A percentile compares a stretch with the other conserved stretches of the same genome.
Conservation (phyloP, 2,329 filamentous ascomycete species). For the Trichoderma guizhouense region DNA sequence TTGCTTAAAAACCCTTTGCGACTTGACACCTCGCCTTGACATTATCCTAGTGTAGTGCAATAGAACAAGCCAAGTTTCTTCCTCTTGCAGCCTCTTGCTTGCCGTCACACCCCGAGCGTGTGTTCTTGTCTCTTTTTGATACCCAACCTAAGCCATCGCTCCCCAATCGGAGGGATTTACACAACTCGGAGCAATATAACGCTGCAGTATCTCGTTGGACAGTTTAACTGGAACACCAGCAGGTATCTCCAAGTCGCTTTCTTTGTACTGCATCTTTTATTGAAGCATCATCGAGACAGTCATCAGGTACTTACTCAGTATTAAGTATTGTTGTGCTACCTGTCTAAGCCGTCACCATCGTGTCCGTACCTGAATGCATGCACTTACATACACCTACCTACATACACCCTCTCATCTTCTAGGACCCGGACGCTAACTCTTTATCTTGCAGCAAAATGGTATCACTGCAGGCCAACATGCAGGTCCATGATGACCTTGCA, state of each 20-base stretch:
- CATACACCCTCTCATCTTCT: background rate
- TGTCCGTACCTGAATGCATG: background rate
- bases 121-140: constrained; percentile 12
- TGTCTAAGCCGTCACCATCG: background rate
- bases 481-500: constrained; percentile 78
- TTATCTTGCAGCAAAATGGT: constrained; percentile 32
- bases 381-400: background rate
- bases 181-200: constrained; percentile 1
- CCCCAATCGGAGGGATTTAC: constrained; percentile 5
- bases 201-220: background rate
- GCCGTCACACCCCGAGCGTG: background rate
- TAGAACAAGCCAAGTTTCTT: constrained; percentile 15
- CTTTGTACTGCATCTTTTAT: background rate
- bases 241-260: constrained; percentile 1
- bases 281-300: background rate
- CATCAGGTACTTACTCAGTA: background rate
- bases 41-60: constrained; percentile 19
- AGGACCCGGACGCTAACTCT: constrained; percentile 1
- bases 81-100: background rate
- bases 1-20: background rate
- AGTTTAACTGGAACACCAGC: background rate
- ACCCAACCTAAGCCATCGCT: constrained; percentile 11
- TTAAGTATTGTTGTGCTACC: background rate
- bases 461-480: constrained; percentile 44
- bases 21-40: constrained; percentile 11